Base-by-base conservation (phyloP, 768 basidiomycete genomes). In the Lactarius sp. region DNA sequence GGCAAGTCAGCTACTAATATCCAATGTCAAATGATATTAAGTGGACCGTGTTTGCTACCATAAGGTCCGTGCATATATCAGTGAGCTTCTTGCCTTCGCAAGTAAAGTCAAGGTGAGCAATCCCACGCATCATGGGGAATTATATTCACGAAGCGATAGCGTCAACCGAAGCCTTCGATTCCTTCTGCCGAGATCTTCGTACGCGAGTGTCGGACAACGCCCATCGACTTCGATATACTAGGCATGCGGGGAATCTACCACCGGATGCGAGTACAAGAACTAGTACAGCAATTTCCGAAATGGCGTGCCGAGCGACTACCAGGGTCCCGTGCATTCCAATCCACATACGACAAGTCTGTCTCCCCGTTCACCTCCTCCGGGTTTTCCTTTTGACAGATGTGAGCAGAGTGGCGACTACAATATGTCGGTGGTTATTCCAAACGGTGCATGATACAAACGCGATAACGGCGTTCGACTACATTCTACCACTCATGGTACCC, bases 361-460 rank as follows among this genome's bases (percentile, higher is more conserved):
- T 52, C 62, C 31, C 46, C 8, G n/a, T 46, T 20, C 16, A 52
- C 20, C 27, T 22, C 31, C 14, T 41, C 39, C 13, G 13, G 36
- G 33, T 33, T 6, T 42, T 34, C 20, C 13, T 36, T 62, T 46
- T 58, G 53, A 47, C 52, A n/a, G 64, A 34, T 46, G 37, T 59
- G 41, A 18, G 36, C 70, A 86, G 87, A 69, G 83, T 85, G 70
- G 84, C 83, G 13, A 77, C 86, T 36, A 81, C 83, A 0, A 78
- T 89, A 41, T 90, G 88, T 77, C 86, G 85, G 69, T 93, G 90
- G 87, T 75, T 93, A 33, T 87, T 85, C 72, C 82, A 85, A 69
- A 81, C 84, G 8, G 71, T 94, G 18, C 87, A 90, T 67, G 88
- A 92, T 69, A 81, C 86, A 1, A 85, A 92, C 68, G 91, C 92